Evolutionary conservation across 331 rosid genomes (phyloP).

Genomic region (Quercus phellos): DNA sequence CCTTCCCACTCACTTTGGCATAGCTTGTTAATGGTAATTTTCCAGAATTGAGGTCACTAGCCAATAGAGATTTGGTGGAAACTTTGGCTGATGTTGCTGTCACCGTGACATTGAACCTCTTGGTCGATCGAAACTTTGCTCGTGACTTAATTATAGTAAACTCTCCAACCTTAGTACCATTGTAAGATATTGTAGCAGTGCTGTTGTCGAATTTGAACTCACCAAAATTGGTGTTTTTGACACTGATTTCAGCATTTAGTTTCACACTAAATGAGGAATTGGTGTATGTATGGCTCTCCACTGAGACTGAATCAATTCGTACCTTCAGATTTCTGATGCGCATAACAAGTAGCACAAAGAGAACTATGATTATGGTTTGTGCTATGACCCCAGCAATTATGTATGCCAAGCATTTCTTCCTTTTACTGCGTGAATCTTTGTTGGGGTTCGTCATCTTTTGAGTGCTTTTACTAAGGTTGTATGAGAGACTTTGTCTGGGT

Average conservation of each 20-base stretch:
- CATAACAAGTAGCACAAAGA: conserved; percentile 19
- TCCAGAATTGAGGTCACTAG: conserved; percentile 22
- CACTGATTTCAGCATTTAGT: conserved; percentile 9
- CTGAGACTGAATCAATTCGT: conserved; percentile 21
- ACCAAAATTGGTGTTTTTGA: conserved; percentile 36
- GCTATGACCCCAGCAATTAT: conserved; percentile 17
- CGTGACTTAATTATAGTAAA: conserved; percentile 8
- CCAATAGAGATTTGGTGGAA: conserved; percentile 13
- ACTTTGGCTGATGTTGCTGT: conserved; percentile 14
- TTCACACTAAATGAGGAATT: conserved; percentile 16
- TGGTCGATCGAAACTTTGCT: conserved; percentile 21
- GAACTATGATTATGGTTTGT: conserved; percentile 15
- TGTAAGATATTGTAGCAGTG: conserved; percentile 21
- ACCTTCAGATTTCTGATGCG: conserved; percentile 28
- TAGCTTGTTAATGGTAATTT: conserved; percentile 19
- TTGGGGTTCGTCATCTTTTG: not conserved
- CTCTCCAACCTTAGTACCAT: conserved; percentile 23
- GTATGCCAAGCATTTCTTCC: conserved; percentile 17
- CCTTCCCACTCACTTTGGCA: conserved; percentile 33
- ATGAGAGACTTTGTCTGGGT: not conserved
- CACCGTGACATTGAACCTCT: conserved; percentile 16
- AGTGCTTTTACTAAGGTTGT: not conserved
- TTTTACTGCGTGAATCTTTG: conserved; percentile 9
- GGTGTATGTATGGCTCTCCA: not conserved
- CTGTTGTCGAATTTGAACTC: conserved; percentile 28